Evolutionary conservation across 768 basidiomycete genomes (phyloP).

Genomic region (Trichaptum fuscoviolaceum): DNA sequence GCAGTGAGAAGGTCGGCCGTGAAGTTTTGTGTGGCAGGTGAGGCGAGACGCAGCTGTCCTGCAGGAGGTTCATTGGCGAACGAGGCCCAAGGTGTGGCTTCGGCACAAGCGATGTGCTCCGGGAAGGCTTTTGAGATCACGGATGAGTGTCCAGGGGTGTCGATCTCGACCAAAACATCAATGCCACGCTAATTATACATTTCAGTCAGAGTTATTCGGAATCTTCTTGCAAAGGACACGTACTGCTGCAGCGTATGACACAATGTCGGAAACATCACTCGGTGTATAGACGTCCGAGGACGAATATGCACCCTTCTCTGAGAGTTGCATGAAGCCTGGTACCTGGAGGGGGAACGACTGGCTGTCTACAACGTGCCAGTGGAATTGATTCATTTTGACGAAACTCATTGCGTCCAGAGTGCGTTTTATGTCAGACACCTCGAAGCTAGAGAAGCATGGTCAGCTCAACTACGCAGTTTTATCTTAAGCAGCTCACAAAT

Average conservation of each 20-base stretch:
- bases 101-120: conserved; percentile 38
- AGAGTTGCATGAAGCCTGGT: conserved; percentile 31
- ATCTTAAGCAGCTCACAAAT: conserved; percentile 46
- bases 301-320: conserved; percentile 40
- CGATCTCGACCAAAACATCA: conserved; percentile 44
- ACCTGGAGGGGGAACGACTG: conserved; percentile 46
- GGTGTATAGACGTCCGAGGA: conserved; percentile 28
- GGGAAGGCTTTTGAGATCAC: conserved; percentile 37
- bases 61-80: conserved; percentile 42
- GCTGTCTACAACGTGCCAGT: conserved; percentile 46
- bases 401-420: conserved; percentile 74
- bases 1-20: conserved; percentile 28
- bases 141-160: conserved; percentile 48
- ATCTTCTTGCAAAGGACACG: conserved; percentile 13
- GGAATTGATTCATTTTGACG: conserved; percentile 55
- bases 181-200: conserved; percentile 36
- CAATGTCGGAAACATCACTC: conserved; percentile 33
- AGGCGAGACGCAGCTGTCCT: conserved; percentile 41
- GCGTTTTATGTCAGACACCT: conserved; percentile 57
- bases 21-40: conserved; percentile 27
- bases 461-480: conserved; percentile 3
- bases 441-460: conserved; percentile 37
- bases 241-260: conserved; percentile 40
- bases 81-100: conserved; percentile 29
- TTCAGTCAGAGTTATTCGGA: neutral